phyloP scores from a whole-genome alignment of 768 basidiomycete genomes.

The Pulveroboletus sp. region DNA sequence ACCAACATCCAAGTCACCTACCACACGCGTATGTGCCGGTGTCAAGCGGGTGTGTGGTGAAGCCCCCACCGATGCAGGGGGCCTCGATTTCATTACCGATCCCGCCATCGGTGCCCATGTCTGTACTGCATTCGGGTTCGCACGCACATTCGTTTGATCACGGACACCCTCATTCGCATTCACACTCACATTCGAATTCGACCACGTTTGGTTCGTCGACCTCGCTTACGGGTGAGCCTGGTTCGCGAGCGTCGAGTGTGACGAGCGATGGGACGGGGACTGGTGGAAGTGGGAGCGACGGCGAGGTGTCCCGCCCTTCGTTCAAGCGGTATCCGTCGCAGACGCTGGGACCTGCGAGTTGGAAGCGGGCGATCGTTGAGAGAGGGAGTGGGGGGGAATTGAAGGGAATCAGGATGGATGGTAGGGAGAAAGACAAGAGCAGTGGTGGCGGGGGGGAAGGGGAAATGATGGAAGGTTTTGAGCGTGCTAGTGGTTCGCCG shows the following conservation, averaged over 20 bases:
- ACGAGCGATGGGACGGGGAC: conserved; percentile 30
- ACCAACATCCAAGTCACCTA: not conserved
- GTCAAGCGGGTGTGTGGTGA: conserved; percentile 9
- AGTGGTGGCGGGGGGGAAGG: not conserved
- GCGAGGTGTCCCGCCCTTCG: conserved; percentile 45
- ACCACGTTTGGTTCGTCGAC: conserved; percentile 3
- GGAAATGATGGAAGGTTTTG: not conserved
- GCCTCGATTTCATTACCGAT: conserved; percentile 33
- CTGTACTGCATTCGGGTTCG: conserved; percentile 7
- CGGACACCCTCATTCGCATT: not conserved
- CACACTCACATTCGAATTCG: not conserved
- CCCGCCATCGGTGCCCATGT: conserved; percentile 19
- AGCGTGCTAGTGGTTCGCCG: conserved; percentile 10
- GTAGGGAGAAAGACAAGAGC: not conserved
- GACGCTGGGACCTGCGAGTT: conserved; percentile 55
- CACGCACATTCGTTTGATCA: not conserved
- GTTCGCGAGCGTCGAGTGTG: conserved; percentile 30
- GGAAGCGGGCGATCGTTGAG: conserved; percentile 49
- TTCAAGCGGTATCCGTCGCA: conserved; percentile 74
- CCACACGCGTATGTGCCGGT: not conserved
- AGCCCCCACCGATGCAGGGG: conserved; percentile 25
- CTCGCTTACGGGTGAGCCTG: conserved; percentile 19
- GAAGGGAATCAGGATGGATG: conserved; percentile 7
- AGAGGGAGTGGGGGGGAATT: conserved; percentile 20
- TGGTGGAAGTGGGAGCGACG: conserved; percentile 29